Base-by-base conservation (phyloP, 768 basidiomycete genomes). In the Guyanaporus albipodus region DNA sequence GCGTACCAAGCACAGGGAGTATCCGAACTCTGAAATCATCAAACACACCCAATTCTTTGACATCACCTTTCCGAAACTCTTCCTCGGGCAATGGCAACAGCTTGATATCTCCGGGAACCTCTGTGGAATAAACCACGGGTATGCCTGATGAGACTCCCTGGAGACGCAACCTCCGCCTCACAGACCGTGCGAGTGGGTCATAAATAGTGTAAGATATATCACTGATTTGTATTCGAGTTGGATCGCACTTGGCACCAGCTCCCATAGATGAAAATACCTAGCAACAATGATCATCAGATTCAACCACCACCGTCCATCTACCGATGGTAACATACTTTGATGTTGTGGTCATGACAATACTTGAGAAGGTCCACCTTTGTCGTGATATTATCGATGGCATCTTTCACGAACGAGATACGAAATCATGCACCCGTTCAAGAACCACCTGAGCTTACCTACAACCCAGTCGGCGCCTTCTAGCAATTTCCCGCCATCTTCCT, bases 211-310 rank as follows among this genome's bases (percentile, higher is more conserved):
- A 73, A 3, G 93, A 92, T 56, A 98, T 91, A 68, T 98, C 95
- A 53, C 85, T 86, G 46, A 98, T 96, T 66, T 98, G 94, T 21
- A 99, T 80, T 32, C 92, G 81, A 1, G 93, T 95, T 0, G 96
- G 94, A 66, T 99, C 96, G 57, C 78, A 79, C 69, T 98, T 99
- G 12, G 93, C 87, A 11, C 93, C 85, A 4, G 94, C 90, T 23
- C 96, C 96, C 92, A 99, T 96, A 21, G 92, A 92, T 0, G 94
- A 91, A 67, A 98, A 96, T 15, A 94, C 86, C 86, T 88, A 52
- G 11, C 44, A 35, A 21, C 19, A 21, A 28, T 8, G 10, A 21
- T n/a, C n/a, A 39, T 48, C 21, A 35, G 26, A 24, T 44, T 42
- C 27, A 14, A 26, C 36, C 21, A 21, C 27, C 14, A 2, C 5